Base-by-base conservation (phyloP, 2,329 filamentous ascomycete species). In the Ceratocystis eucalypticola region DNA sequence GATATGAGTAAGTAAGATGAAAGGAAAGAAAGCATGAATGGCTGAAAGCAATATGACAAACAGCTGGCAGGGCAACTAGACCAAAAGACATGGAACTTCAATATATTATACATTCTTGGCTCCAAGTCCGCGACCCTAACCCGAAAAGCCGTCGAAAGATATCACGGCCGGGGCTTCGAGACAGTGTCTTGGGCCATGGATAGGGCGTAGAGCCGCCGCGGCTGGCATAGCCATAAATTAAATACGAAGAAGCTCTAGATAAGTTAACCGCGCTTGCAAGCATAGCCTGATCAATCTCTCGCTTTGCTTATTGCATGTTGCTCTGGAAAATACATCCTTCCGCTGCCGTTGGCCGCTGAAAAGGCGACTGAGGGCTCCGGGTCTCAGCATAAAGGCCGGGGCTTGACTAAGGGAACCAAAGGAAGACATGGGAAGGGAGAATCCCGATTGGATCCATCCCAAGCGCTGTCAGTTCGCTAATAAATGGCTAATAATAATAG, bases 401-500 rank as follows among this genome's bases (percentile, higher is more conserved):
- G 7, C 45, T 48, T 48, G 45, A 48, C 45, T 15, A 48, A 25
- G 48, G 20, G 20, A 41, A 12, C 10, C 10, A 41, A 12, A 12
- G 37, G 37, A 41, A 41, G 37, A 41, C 37, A 41, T 41, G 37
- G 37, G 37, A 41, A 41, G 37, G 37, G 10, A 25, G 20, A 25
- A 53, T 53, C 48, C 37, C 48, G 8, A 53, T 25, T 25, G 20
- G 48, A 53, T 25, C 22, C 25, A 25, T 41, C 20, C 48, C 48
- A 53, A 53, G 48, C 48, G 48, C 48, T 53, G 48, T 53, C 48
- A 53, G 48, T 15, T 53, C 48, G 48, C 48, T 25, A 53, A 53
- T 53, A 28, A 50, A 50, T 22, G n/a, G n/a, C 45, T 53, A 53
- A 53, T 53, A 53, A 53, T 53, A 53, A 25, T 5, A 25, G 20